Evolutionary conservation across 2,329 filamentous ascomycete genomes (phyloP), one percentile per base, ranked within the genome.

Genomic region (Talaromyces sp.): DNA sequence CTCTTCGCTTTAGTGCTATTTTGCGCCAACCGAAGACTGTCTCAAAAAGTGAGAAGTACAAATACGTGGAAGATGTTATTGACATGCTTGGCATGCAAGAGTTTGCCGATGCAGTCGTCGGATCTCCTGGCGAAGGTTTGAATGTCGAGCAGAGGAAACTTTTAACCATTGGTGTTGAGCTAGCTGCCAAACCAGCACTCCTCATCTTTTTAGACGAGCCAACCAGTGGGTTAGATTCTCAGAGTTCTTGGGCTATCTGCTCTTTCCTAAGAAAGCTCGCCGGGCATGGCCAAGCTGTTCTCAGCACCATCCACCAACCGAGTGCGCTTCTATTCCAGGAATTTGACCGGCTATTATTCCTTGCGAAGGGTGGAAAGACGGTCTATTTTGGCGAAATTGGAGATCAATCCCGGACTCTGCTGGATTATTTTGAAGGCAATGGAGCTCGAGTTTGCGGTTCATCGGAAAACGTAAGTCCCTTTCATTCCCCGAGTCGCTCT

Each of bases 271-370:
- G 93, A 72, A 96, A 94, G 75, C 80, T 96, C 19, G 90, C 90
- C 64, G 89, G 93, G 71, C 87, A 85, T 57, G 91, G 92, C 11
- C 90, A 94, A 70, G 91, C 92, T 45, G 88, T 96, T 69, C 84
- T 96, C 10, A 95, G 90, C 73, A 96, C 92, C 0, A 96, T 96
- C 57, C 92, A 97, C 71, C 92, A 97, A 70, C 92, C 92, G 11
- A 93, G 89, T n/a, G 91, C 91, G 32, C 89, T 95, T 78, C 80
- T 96, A 44, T 96, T 96, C 76, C 89, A 96, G 70, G 86, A 90
- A 53, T 96, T 87, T 49, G 85, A 87, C 57, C 76, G 79, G 1
- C 69, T 87, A 0, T 71, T 87, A 0, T 85, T 88, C 62, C 75
- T 88, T 0, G 82, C 83, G 1, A 80, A 80, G 50, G 85, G 85